A percentile compares a stretch with the other conserved stretches of the same genome.
Conservation (phyloP, 1,139 yeast species). For the Blastobotrys apis region DNA sequence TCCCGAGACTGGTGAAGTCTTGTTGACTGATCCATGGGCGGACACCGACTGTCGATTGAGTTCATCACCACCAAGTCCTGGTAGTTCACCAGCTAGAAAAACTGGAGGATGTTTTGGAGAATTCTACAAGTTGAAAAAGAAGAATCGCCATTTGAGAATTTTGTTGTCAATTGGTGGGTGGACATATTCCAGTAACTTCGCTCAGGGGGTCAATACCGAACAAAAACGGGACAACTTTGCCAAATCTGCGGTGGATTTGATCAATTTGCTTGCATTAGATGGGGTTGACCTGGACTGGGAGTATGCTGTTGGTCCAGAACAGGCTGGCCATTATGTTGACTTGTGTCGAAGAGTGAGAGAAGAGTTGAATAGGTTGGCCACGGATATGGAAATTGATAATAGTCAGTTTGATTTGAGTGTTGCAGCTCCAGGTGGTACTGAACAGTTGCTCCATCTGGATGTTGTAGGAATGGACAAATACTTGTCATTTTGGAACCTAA, state of each 20-base stretch:
- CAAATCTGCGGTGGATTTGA: constrained; percentile 43
- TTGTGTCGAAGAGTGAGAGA: constrained; percentile 45
- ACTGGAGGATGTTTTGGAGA: constrained; percentile 53
- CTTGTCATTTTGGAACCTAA: constrained; percentile 72
- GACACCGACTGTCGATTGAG: constrained; percentile 42
- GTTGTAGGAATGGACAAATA: constrained; percentile 52
- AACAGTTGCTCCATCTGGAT: constrained; percentile 42
- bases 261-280: constrained; percentile 64
- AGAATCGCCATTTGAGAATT: constrained; percentile 50
- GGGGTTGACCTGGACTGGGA: constrained; percentile 97
- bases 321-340: constrained; percentile 45
- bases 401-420: constrained; percentile 51
- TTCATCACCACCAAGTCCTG: constrained; percentile 8
- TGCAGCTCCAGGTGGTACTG: constrained; percentile 71
- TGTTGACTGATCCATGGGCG: constrained; percentile 62
- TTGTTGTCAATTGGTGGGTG: constrained; percentile 87
- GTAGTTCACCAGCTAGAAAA: constrained; percentile 19
- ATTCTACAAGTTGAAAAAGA: constrained; percentile 47
- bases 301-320: constrained; percentile 53
- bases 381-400: constrained; percentile 22
- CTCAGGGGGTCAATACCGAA: constrained; percentile 41
- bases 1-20: constrained; percentile 48
- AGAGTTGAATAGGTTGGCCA: constrained; percentile 42
- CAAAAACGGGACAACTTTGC: constrained; percentile 47
- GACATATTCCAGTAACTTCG: constrained; percentile 58